Evolutionary conservation across 352 stramenopile species (phyloP).

Genomic region (Globisporangium cylindrosporum): DNA sequence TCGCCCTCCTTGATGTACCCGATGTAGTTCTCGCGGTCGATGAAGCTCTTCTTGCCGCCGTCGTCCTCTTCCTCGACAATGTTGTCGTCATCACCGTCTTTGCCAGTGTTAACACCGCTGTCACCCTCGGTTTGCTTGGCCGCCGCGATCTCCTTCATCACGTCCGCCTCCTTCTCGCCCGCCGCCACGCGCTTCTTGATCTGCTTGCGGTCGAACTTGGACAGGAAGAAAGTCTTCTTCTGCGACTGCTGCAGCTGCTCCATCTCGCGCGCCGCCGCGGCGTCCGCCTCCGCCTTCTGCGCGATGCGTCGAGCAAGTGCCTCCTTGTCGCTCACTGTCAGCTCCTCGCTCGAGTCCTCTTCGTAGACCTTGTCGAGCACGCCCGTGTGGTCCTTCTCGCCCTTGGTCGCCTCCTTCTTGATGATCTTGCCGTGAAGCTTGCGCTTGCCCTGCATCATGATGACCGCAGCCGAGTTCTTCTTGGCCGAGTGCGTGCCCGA

Average conservation of each 20-base stretch:
- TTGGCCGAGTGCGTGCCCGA: constrained; percentile 76
- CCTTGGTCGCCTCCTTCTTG: constrained; percentile 61
- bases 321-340: constrained; percentile 21
- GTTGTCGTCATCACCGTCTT: constrained; percentile 2
- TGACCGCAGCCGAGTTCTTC: constrained; percentile 65
- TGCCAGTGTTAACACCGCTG: constrained; percentile 4
- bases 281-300: constrained; percentile 12
- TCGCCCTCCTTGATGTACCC: constrained; percentile 80
- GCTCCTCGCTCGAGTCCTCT: constrained; percentile 26
- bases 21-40: constrained; percentile 87
- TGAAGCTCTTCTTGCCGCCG: constrained; percentile 40
- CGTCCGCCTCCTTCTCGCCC: constrained; percentile 71
- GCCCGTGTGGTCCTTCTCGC: constrained; percentile 25
- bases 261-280: constrained; percentile 5
- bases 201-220: constrained; percentile 93
- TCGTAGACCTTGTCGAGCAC: constrained; percentile 38
- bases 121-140: constrained; percentile 29
- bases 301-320: constrained; percentile 11
- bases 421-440: constrained; percentile 86
- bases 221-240: constrained; percentile 87
- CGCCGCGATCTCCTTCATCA: constrained; percentile 57
- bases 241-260: constrained; percentile 17
- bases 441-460: constrained; percentile 89
- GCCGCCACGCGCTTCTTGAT: constrained; percentile 89
- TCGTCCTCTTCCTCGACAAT: constrained; percentile 28